Percentiles rank a stretch among this genome's conserved stretches.
Evolutionary conservation across 1,284 basidiomycete genomes (phyloP).

Genomic region (Apiotrichum gracile): DNA sequence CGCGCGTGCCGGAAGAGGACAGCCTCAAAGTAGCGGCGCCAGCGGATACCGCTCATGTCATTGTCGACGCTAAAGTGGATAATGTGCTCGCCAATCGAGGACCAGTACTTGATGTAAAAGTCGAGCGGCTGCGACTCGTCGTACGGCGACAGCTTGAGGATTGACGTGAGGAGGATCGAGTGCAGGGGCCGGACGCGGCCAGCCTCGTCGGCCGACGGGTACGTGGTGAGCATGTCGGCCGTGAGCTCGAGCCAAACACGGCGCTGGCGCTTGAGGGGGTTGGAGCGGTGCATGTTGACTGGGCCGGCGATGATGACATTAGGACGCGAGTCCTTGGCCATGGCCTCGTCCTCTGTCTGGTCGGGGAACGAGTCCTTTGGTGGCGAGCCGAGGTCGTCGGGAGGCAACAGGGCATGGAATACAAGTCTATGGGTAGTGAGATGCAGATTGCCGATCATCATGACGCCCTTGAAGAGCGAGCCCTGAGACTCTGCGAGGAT

Average conservation of each 20-base stretch:
- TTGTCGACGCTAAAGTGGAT: conserved; percentile 56
- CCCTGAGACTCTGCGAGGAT: conserved; percentile 56
- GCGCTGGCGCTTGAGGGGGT: conserved; percentile 47
- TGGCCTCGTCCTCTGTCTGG: conserved; percentile 10
- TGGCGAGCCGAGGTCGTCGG: conserved; percentile 36
- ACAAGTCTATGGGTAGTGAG: conserved; percentile 60
- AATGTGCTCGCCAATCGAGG: conserved; percentile 30
- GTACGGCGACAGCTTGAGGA: conserved; percentile 49
- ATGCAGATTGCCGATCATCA: conserved; percentile 58
- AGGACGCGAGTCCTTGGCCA: conserved; percentile 8
- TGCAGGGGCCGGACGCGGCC: conserved; percentile 55
- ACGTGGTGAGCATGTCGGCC: conserved; percentile 59
- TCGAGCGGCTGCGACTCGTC: conserved; percentile 51
- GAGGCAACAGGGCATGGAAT: conserved; percentile 61
- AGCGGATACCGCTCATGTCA: conserved; percentile 54
- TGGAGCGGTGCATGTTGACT: conserved; percentile 51
- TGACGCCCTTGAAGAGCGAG: conserved; percentile 49
- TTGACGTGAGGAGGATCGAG: conserved; percentile 53
- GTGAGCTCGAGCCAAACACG: conserved; percentile 61
- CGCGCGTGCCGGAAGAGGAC: conserved; percentile 41
- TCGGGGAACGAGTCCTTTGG: background rate
- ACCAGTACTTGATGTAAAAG: conserved; percentile 48
- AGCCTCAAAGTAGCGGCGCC: conserved; percentile 56
- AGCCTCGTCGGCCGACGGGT: conserved; percentile 55
- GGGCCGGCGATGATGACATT: conserved; percentile 54